These are phyloP conservation scores for Suillus placidus DNA, from an alignment of 768 basidiomycete species.

Conservation along the genomic window DNA sequence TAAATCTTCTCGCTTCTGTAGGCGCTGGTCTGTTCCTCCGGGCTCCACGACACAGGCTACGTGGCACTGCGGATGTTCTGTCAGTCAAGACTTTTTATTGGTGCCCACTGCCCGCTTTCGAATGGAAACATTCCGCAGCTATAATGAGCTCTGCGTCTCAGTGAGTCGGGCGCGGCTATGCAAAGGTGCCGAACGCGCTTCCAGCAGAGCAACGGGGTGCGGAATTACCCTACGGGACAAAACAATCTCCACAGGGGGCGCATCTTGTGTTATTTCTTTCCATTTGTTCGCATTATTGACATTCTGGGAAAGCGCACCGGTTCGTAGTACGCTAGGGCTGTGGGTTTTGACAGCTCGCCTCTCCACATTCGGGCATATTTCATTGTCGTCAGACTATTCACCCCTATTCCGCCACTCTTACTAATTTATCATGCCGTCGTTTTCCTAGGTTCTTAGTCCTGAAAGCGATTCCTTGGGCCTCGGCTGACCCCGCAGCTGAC, in stretches of 20 bases:
- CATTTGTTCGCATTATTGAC: neutral
- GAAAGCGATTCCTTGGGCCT: neutral
- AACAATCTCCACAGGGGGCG: neutral
- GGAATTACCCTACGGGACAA: neutral
- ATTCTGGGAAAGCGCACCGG: neutral
- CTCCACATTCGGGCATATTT: neutral
- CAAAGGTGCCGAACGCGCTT: neutral
- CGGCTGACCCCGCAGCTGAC: neutral
- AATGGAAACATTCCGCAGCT: neutral
- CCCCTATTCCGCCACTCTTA: neutral
- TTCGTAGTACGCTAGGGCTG: neutral
- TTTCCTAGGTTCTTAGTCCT: neutral
- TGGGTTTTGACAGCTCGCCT: neutral
- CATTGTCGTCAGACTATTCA: neutral
- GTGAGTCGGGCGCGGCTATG: neutral
- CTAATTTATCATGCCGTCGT: neutral
- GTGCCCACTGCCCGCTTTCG: neutral
- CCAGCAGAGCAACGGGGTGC: neutral
- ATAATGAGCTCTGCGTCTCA: neutral
- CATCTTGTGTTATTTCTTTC: neutral
- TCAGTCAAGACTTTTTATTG: neutral
- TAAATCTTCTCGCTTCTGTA: neutral
- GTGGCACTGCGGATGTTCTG: neutral
- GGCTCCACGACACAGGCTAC: neutral
- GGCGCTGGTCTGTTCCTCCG: neutral